A percentile compares a stretch with the other conserved stretches of the same genome.
phyloP scores from a whole-genome alignment of 2,329 filamentous ascomycete genomes.

The Fusarium denticulatum region DNA sequence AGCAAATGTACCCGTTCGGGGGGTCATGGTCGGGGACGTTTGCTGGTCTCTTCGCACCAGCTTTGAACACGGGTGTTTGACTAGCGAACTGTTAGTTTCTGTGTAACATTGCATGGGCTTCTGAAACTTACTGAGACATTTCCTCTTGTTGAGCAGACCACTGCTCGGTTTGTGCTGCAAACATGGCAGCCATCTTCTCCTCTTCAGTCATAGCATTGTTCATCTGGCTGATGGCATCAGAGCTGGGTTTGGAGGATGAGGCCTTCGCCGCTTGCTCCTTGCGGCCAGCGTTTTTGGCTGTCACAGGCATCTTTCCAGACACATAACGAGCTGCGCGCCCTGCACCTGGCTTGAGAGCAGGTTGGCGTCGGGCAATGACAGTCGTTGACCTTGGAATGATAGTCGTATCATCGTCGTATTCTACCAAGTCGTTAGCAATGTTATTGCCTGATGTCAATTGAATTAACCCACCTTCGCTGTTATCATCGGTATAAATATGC shows the following conservation, averaged over 20 bases:
- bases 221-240: slow-evolving; percentile 71
- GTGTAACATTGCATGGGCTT: neutral
- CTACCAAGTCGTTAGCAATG: slow-evolving; percentile 59
- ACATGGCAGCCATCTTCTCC: slow-evolving; percentile 92
- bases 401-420: slow-evolving; percentile 98
- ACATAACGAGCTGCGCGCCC: slow-evolving; percentile 95
- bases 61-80: slow-evolving; percentile 70
- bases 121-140: slow-evolving; percentile 76
- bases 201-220: slow-evolving; percentile 89
- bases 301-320: slow-evolving; percentile 92
- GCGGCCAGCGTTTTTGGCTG: slow-evolving; percentile 81
- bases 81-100: slow-evolving; percentile 54
- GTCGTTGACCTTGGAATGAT: slow-evolving; percentile 96
- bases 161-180: slow-evolving; percentile 87
- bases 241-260: slow-evolving; percentile 62
- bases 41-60: slow-evolving; percentile 71
- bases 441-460: neutral
- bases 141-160: slow-evolving; percentile 95
- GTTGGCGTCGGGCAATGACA: slow-evolving; percentile 87
- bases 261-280: slow-evolving; percentile 71
- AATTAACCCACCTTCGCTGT: slow-evolving; percentile 79
- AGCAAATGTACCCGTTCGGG: slow-evolving; percentile 93
- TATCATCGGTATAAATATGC: slow-evolving; percentile 91
- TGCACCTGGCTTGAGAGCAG: slow-evolving; percentile 84
- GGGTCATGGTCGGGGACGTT: slow-evolving; percentile 93